phyloP scores from a whole-genome alignment of 2,329 filamentous ascomycete species.

The Fonsecaea pedrosoi region DNA sequence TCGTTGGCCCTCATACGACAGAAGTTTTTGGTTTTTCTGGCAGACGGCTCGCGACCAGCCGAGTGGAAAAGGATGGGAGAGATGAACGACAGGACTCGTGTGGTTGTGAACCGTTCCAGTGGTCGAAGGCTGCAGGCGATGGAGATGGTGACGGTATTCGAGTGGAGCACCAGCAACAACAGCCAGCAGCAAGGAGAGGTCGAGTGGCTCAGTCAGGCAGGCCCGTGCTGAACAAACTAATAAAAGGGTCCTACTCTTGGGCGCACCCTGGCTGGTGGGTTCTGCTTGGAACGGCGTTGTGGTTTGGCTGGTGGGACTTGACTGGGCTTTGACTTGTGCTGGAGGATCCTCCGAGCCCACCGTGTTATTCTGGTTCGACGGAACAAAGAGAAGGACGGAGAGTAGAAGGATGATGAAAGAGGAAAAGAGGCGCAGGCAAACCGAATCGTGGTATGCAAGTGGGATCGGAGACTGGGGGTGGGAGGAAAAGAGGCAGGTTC shows the following conservation, averaged over 20 bases:
- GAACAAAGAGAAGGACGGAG: background rate
- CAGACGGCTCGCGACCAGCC: background rate
- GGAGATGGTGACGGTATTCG: conserved; percentile 14
- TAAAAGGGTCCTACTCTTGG: conserved; percentile 11
- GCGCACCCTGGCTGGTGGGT: conserved; percentile 5
- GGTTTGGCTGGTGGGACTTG: conserved; percentile 2
- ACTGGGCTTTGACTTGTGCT: background rate
- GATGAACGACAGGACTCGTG: conserved; percentile 8
- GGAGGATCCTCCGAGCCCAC: background rate
- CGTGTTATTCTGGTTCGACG: conserved; percentile 11
- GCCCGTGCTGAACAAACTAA: conserved; percentile 15
- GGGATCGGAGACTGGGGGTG: conserved; percentile 10
- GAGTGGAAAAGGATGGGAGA: conserved; percentile 4
- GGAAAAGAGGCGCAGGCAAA: conserved; percentile 6
- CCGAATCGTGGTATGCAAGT: conserved; percentile 14
- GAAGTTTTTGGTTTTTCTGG: background rate
- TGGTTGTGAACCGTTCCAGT: conserved; percentile 9
- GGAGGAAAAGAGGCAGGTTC: conserved; percentile 5
- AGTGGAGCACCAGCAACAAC: conserved; percentile 1
- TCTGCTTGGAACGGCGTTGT: conserved; percentile 5
- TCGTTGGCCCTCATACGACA: background rate
- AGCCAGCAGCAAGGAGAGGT: conserved; percentile 1
- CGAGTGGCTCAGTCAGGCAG: conserved; percentile 13
- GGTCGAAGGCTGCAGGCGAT: background rate
- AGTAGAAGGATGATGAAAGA: conserved; percentile 8